Base-by-base conservation (phyloP, 23 red algal species). In the Gracilaria caudata region DNA sequence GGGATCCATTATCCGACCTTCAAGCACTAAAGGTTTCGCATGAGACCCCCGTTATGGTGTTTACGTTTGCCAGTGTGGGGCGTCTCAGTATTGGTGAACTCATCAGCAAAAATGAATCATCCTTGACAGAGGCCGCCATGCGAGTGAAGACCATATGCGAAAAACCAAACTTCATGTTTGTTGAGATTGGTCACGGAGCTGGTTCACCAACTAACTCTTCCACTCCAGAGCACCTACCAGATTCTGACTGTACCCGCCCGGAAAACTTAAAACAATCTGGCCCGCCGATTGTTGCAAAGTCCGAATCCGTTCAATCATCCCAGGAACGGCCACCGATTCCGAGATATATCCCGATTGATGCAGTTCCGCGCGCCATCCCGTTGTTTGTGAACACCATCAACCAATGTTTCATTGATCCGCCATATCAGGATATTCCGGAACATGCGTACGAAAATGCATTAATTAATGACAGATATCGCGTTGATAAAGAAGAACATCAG, bases 301-400 rank as follows among this genome's bases (percentile, higher is more conserved):
- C 59, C 28, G 2, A 4, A 4, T 7, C 65, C 28, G 26, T 32
- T 47, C 82, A 49, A 74, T 45, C 40, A 57, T 21, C 64, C 7
- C 82, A 33, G 24, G 45, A 57, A 30, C 61, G 45, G 16, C 40
- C 35, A 33, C 30, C 63, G 24, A 34, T 59, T 75, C 68, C 82
- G 19, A 74, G 63, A 34, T 78, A 60, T 30, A 32, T 73, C 7
- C 74, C 85, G 13, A 51, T 89, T 58, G 61, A 73, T 63, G 71
- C 72, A 4, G 59, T 89, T 38, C 85, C 85, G 26, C 68, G 85
- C 12, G 85, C 85, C 21, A 66, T 89, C 28, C 85, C 85, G n/a
- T 46, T 89, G 59, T 89, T 89, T 79, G 85, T 89, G 9, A 89
- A 89, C 43, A 89, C 85, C 46, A 89, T 79, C 85, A 77, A 89